Percentiles rank a stretch among this genome's conserved stretches.
phyloP scores from a whole-genome alignment of 2,329 filamentous ascomycete species.

The Aspergillus niger region DNA sequence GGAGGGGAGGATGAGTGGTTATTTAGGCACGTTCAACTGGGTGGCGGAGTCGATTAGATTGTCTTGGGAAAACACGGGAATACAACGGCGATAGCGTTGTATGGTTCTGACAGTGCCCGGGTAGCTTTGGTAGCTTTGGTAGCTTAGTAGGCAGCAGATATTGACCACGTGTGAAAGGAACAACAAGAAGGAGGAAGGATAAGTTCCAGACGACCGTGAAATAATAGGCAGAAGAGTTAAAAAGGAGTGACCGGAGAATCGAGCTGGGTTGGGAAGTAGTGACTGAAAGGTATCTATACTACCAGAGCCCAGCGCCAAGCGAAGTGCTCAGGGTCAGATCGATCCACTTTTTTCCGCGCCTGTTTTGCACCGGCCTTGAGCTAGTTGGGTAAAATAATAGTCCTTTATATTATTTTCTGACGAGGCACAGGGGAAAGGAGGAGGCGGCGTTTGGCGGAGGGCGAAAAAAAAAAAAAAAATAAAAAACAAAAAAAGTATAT shows the following conservation, averaged over 20 bases:
- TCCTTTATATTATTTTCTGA: slow-evolving; percentile 7
- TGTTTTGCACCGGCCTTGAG: slow-evolving; percentile 15
- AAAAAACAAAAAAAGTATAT: too few species aligned
- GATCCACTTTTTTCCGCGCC: slow-evolving; percentile 24
- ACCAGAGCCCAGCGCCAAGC: slow-evolving; percentile 16
- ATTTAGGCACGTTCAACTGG: slow-evolving; percentile 1
- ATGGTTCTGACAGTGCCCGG: not conserved
- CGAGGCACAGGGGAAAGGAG: not conserved
- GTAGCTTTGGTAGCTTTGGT: not conserved
- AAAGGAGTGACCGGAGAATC: slow-evolving; percentile 7
- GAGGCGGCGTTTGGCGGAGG: not conserved
- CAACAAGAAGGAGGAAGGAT: not conserved
- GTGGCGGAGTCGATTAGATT: slow-evolving; percentile 3
- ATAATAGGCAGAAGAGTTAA: slow-evolving; percentile 5
- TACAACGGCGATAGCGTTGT: not conserved
- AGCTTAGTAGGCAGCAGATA: slow-evolving; percentile 5
- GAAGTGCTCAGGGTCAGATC: slow-evolving; percentile 27
- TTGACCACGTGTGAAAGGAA: not conserved
- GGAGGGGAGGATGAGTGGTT: not conserved
- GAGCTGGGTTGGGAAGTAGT: slow-evolving; percentile 15
- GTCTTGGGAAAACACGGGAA: slow-evolving; percentile 1
- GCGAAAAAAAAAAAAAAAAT: not conserved
- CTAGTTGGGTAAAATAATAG: slow-evolving; percentile 14
- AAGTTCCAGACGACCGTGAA: slow-evolving; percentile 1
- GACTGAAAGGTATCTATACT: slow-evolving; percentile 13